phyloP scores from a whole-genome alignment of 176 grass and related monocot species.

The Pharus latifolius region DNA sequence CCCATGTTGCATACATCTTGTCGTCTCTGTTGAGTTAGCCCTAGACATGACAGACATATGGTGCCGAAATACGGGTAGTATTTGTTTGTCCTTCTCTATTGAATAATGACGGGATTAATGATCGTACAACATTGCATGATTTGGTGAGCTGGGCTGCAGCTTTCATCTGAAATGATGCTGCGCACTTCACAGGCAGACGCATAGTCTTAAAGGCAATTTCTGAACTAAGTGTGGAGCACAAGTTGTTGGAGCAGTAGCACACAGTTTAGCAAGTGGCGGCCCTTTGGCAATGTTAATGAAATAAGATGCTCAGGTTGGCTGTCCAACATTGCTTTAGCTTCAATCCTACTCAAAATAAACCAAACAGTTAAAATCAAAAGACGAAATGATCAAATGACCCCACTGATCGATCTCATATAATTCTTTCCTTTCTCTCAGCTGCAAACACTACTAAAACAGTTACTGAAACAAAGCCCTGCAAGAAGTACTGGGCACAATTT shows the following conservation, averaged over 20 bases:
- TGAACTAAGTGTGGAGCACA: neutral
- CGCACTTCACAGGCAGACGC: neutral
- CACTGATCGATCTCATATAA: neutral
- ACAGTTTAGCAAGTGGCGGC: neutral
- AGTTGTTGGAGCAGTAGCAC: conserved; percentile 8
- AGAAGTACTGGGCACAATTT: too few relatives aligned
- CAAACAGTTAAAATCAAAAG: conserved; percentile 17
- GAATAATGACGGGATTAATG: neutral
- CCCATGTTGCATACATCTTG: neutral
- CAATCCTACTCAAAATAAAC: conserved; percentile 44
- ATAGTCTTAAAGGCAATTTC: neutral
- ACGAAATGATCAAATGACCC: neutral
- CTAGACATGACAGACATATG: neutral
- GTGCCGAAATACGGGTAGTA: neutral
- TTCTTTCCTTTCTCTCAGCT: conserved; percentile 4
- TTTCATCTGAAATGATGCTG: conserved; percentile 7
- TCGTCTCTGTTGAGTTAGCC: neutral
- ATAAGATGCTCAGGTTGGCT: conserved; percentile 3
- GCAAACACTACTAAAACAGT: conserved; percentile 4
- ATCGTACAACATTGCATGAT: neutral
- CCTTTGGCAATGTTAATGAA: neutral
- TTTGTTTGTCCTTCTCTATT: neutral
- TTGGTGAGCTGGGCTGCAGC: neutral
- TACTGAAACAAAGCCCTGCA: neutral
- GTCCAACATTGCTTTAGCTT: conserved; percentile 32